phyloP scores from a whole-genome alignment of 208 protist species.

The Leptomonas seymouri region DNA sequence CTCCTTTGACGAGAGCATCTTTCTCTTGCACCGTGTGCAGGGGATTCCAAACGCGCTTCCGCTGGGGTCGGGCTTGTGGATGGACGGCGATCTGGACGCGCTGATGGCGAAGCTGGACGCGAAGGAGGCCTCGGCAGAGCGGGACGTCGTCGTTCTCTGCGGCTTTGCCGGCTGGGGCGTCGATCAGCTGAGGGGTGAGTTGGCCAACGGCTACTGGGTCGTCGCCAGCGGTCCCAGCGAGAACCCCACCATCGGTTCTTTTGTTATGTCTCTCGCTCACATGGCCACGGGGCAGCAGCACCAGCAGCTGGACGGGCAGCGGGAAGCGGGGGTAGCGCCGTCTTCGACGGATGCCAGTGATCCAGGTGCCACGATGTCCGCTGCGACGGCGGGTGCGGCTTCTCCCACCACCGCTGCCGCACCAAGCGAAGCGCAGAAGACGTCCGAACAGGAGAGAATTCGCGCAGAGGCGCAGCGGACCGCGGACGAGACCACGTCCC shows the following conservation, averaged over 20 bases:
- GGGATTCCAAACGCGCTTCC: constrained; percentile 64
- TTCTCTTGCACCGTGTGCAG: constrained; percentile 74
- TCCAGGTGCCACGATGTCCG: not conserved
- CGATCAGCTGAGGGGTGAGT: constrained; percentile 77
- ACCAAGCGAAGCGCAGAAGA: not conserved
- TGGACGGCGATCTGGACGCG: constrained; percentile 74
- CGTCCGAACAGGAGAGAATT: constrained; percentile 7
- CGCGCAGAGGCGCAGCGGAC: constrained; percentile 27
- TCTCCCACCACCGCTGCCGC: not conserved
- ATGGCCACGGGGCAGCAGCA: constrained; percentile 19
- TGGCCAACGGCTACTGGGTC: constrained; percentile 73
- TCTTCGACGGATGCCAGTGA: constrained; percentile 4
- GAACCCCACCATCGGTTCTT: constrained; percentile 42
- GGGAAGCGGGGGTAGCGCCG: not conserved
- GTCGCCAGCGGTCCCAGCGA: constrained; percentile 37
- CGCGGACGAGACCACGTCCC: constrained; percentile 11
- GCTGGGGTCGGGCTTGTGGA: constrained; percentile 59
- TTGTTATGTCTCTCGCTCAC: constrained; percentile 59
- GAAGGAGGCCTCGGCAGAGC: constrained; percentile 43
- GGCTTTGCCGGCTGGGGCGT: constrained; percentile 82
- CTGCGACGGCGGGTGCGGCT: not conserved
- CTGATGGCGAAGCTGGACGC: constrained; percentile 64
- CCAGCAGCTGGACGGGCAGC: not conserved
- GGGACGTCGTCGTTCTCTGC: constrained; percentile 78
- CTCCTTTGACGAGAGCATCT: constrained; percentile 67